phyloP scores from a whole-genome alignment of 1,284 basidiomycete species.

The Bondarzewia mesenterica region DNA sequence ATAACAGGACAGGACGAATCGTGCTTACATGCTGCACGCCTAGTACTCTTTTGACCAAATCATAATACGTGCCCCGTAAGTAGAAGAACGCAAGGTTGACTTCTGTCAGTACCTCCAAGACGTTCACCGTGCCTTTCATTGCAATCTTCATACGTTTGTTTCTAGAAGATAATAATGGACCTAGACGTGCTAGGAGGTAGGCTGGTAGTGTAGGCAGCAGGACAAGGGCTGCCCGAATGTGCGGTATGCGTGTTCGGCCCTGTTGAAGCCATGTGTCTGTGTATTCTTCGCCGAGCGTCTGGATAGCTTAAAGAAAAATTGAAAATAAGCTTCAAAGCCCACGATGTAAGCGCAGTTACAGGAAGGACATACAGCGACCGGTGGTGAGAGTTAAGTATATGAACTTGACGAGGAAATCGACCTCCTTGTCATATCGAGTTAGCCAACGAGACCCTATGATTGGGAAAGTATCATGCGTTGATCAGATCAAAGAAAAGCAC shows the following conservation, averaged over 20 bases:
- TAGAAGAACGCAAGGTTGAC: constrained; percentile 81
- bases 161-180: constrained; percentile 24
- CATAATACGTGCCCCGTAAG: constrained; percentile 73
- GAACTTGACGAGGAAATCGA: constrained; percentile 65
- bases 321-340: not conserved
- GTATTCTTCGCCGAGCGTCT: constrained; percentile 88
- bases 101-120: constrained; percentile 53
- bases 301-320: constrained; percentile 43
- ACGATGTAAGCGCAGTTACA: not conserved
- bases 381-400: constrained; percentile 73
- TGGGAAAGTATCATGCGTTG: too few species aligned
- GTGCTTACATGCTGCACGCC: constrained; percentile 67
- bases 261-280: constrained; percentile 79
- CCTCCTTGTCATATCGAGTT: constrained; percentile 73
- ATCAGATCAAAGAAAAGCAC: not conserved
- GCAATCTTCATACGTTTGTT: constrained; percentile 26
- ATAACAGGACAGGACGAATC: not conserved
- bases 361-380: constrained; percentile 50
- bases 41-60: constrained; percentile 63
- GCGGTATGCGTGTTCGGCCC: constrained; percentile 32
- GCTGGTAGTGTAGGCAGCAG: constrained; percentile 59
- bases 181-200: constrained; percentile 50
- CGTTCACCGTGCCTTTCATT: constrained; percentile 36
- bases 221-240: constrained; percentile 45
- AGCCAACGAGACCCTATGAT: constrained; percentile 76